phyloP scores from a whole-genome alignment of 768 basidiomycete species.

The Crepidotus variabilis region DNA sequence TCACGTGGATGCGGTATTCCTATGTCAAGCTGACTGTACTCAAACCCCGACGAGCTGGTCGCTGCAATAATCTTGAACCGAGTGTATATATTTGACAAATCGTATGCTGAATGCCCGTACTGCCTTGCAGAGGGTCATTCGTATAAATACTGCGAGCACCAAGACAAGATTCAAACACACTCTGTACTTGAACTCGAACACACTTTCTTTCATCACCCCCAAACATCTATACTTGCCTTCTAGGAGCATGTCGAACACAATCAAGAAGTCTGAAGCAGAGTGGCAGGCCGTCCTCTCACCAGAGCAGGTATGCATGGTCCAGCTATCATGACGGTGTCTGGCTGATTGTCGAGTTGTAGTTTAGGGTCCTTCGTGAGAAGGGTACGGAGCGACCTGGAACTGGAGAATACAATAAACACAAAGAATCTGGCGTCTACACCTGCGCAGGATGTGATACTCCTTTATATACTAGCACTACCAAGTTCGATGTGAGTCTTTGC shows the following conservation, averaged over 20 bases:
- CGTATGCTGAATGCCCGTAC: slow-evolving; percentile 14
- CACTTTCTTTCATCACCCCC: slow-evolving; percentile 1
- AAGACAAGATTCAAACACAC: background rate
- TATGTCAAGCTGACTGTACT: background rate
- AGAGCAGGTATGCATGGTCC: slow-evolving; percentile 61
- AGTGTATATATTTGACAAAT: background rate
- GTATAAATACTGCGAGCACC: slow-evolving; percentile 9
- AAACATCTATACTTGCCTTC: background rate
- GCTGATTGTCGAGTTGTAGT: slow-evolving; percentile 41
- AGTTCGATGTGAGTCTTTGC: slow-evolving; percentile 60
- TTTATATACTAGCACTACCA: slow-evolving; percentile 84
- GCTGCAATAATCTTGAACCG: background rate
- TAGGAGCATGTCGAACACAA: slow-evolving; percentile 33
- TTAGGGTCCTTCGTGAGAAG: slow-evolving; percentile 80
- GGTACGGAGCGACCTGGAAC: slow-evolving; percentile 80
- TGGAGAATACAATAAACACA: slow-evolving; percentile 75
- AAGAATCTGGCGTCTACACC: slow-evolving; percentile 62
- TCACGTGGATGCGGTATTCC: background rate
- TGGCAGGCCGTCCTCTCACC: slow-evolving; percentile 80
- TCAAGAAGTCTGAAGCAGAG: slow-evolving; percentile 64
- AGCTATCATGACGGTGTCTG: background rate
- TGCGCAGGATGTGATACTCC: slow-evolving; percentile 82
- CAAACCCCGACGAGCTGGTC: background rate
- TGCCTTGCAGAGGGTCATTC: slow-evolving; percentile 10
- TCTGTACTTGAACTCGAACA: background rate